Percentiles rank a stretch among this genome's conserved stretches.
Conservation (phyloP, 352 stramenopile species). For the Pythium dissimile region DNA sequence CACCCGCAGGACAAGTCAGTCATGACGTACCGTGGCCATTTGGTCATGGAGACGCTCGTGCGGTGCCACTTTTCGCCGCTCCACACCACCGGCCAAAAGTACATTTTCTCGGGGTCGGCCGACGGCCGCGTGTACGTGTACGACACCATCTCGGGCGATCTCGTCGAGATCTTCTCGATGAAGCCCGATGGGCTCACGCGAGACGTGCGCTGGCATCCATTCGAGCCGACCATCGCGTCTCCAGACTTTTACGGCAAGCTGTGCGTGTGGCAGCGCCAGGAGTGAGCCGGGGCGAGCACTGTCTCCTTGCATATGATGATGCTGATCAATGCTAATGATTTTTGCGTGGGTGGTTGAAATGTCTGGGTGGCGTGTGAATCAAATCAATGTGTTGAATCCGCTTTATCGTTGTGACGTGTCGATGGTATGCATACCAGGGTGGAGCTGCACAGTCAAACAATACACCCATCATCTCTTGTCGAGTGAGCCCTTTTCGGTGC, state of each 20-base stretch:
- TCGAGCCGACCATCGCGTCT: constrained; percentile 77
- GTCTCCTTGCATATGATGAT: not conserved
- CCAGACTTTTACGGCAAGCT: constrained; percentile 86
- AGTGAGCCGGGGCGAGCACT: constrained; percentile 13
- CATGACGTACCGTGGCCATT: constrained; percentile 83
- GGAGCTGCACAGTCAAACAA: no score
- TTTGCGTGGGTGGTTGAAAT: no score
- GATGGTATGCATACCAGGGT: no score
- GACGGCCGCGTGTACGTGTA: constrained; percentile 84
- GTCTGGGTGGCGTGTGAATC: no score
- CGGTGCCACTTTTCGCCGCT: constrained; percentile 85
- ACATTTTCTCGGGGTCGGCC: constrained; percentile 80
- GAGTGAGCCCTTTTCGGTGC: no score
- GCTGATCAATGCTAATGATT: not conserved
- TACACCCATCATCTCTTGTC: no score
- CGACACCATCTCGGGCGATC: constrained; percentile 63
- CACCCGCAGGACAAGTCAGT: constrained; percentile 74
- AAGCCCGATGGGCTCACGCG: constrained; percentile 74
- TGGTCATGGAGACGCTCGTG: constrained; percentile 81
- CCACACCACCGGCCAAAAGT: constrained; percentile 84
- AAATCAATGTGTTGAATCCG: no score
- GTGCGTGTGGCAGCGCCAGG: constrained; percentile 74
- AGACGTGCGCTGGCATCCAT: constrained; percentile 83
- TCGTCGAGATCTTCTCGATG: constrained; percentile 80
- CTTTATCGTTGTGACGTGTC: no score